Base-by-base conservation (phyloP, 2,329 filamentous ascomycete genomes). In the Aspergillus versicolor region DNA sequence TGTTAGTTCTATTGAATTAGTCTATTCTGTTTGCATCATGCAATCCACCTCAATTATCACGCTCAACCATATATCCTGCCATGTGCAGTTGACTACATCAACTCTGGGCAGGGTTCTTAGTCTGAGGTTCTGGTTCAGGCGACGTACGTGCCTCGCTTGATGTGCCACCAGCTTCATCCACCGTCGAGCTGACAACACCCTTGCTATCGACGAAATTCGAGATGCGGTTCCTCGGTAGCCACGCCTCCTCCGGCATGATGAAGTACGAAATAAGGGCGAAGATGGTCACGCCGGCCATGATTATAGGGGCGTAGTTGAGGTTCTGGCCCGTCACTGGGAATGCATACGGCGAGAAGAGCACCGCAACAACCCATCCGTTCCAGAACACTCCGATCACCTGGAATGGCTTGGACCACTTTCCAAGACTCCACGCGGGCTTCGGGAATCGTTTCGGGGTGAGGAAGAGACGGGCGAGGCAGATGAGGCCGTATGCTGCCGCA, bases 401-500 rank as follows among this genome's bases (percentile, higher is more conserved):
- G 52, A 81, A 80, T 0, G 78, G 77, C 57, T 75, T 78, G 63
- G 78, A 80, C 59, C 67, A 67, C 1, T 68, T 65, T 0, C 79
- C 79, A 7, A 81, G 64, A 53, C 75, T 80, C 79, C 79, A 81
- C 5, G 71, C 69, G 0, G 79, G 76, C 57, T 77, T 78, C 3
- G 78, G 78, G 32, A 81, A 81, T 0, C 69, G 73, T 4, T 79
- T 76, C 0, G 79, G 79, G 0, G 80, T 82, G 9, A 80, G 67
- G 47, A 81, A 68, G 2, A 82, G 69, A 5, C 80, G 74, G 2
- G 76, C 78, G 0, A 82, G 70, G 41, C 78, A 81, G 56, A 82
- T 82, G 2, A 82, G 67, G 0, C 80, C 80, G 53, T 82, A 82
- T 0, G 80, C 80, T 0, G 80, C 80, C 1, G 79, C 79, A 3